These are phyloP conservation scores for Diaporthe helianthi DNA, from an alignment of 2,329 filamentous ascomycete genomes.

Conservation along the genomic window DNA sequence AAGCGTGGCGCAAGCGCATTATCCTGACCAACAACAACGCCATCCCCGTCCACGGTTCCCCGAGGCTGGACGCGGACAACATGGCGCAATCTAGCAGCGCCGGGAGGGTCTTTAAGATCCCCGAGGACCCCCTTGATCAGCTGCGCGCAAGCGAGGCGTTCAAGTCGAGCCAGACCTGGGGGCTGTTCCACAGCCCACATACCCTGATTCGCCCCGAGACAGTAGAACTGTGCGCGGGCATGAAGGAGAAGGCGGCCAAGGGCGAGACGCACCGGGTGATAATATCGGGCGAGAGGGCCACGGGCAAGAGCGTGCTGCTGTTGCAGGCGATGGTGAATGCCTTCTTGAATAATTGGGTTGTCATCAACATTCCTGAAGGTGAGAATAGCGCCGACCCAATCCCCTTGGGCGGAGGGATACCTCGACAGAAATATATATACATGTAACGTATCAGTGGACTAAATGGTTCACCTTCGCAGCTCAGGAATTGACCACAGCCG, in stretches of 20 bases:
- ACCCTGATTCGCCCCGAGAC: slow-evolving; percentile 81
- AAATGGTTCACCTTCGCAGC: slow-evolving; percentile 52
- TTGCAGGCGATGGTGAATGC: slow-evolving; percentile 85
- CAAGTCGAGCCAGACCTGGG: slow-evolving; percentile 89
- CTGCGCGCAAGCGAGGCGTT: slow-evolving; percentile 88
- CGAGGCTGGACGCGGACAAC: slow-evolving; percentile 57
- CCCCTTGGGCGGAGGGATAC: no score
- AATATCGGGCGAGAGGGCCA: slow-evolving; percentile 73
- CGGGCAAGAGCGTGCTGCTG: slow-evolving; percentile 87
- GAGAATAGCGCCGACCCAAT: slow-evolving; percentile 41
- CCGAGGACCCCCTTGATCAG: slow-evolving; percentile 75
- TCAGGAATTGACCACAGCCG: slow-evolving; percentile 80
- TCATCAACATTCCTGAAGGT: slow-evolving; percentile 91
- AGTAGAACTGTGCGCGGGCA: slow-evolving; percentile 69
- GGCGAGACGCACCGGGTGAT: slow-evolving; percentile 69
- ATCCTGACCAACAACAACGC: slow-evolving; percentile 95
- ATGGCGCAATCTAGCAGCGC: slow-evolving; percentile 61
- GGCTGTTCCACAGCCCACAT: slow-evolving; percentile 81
- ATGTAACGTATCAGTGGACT: not conserved
- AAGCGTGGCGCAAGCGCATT: slow-evolving; percentile 85
- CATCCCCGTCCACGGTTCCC: slow-evolving; percentile 73
- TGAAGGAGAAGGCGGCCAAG: slow-evolving; percentile 62
- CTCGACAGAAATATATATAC: not conserved
- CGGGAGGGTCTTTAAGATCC: slow-evolving; percentile 74
- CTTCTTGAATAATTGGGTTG: slow-evolving; percentile 84